A percentile compares a stretch with the other conserved stretches of the same genome.
These are phyloP conservation scores for Pseudomonodictys pantanalensis DNA, from an alignment of 495 filamentous ascomycete genomes.

Conservation along the genomic window DNA sequence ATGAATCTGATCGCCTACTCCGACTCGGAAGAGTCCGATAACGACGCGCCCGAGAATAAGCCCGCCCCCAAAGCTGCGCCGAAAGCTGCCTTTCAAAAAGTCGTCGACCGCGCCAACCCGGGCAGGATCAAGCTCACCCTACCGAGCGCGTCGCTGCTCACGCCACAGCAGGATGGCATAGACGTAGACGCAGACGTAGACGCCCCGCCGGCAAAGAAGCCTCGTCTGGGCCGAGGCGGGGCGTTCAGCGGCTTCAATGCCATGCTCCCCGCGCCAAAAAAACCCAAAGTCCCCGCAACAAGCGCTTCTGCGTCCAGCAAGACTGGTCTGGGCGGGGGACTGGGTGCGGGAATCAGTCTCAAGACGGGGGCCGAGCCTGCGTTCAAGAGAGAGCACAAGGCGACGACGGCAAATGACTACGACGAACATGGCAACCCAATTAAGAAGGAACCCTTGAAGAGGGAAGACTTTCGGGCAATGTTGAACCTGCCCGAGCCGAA, in stretches of 20 bases:
- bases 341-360: slow-evolving; percentile 58
- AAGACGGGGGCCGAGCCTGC: slow-evolving; percentile 77
- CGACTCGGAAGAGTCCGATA: slow-evolving; percentile 76
- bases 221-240: slow-evolving; percentile 54
- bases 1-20: slow-evolving; percentile 48
- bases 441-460: slow-evolving; percentile 6
- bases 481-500: slow-evolving; percentile 11
- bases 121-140: slow-evolving; percentile 80
- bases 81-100: slow-evolving; percentile 64
- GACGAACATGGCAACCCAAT: slow-evolving; percentile 17
- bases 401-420: background rate
- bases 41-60: slow-evolving; percentile 45
- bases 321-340: slow-evolving; percentile 40
- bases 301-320: slow-evolving; percentile 42
- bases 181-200: slow-evolving; percentile 47
- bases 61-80: slow-evolving; percentile 34
- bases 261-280: slow-evolving; percentile 84
- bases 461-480: slow-evolving; percentile 22
- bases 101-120: slow-evolving; percentile 74
- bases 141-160: slow-evolving; percentile 50
- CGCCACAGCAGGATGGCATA: slow-evolving; percentile 33
- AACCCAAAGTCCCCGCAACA: slow-evolving; percentile 62
- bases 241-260: slow-evolving; percentile 77
- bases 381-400: slow-evolving; percentile 60
- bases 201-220: slow-evolving; percentile 70